phyloP scores from a whole-genome alignment of 768 basidiomycete genomes.

The Serendipita sp. region DNA sequence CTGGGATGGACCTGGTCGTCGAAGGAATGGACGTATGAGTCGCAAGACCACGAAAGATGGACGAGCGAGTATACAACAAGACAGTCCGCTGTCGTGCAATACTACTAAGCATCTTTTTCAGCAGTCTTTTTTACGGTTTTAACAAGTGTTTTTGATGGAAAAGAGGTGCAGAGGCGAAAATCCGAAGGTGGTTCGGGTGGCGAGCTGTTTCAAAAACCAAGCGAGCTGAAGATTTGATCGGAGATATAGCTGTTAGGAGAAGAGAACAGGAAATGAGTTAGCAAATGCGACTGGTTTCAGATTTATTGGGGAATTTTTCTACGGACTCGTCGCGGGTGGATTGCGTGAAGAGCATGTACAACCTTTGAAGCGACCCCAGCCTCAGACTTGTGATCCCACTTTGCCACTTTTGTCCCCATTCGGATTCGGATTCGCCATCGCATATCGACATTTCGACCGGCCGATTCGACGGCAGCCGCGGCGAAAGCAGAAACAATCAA shows the following conservation, averaged over 20 bases:
- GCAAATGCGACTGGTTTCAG: too few relatives aligned
- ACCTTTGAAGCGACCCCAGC: too few relatives aligned
- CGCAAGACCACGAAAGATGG: conserved; percentile 44
- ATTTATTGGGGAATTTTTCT: background rate
- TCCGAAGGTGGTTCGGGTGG: conserved; percentile 1
- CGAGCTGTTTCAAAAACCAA: conserved; percentile 22
- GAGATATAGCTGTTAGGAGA: conserved; percentile 54
- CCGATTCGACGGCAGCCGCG: too few relatives aligned
- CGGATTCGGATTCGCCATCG: too few relatives aligned
- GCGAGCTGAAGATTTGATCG: conserved; percentile 77
- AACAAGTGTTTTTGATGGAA: conserved; percentile 2
- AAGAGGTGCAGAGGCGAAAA: conserved; percentile 1
- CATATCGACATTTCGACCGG: too few relatives aligned
- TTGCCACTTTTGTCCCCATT: too few relatives aligned
- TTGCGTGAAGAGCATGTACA: conserved; percentile 61
- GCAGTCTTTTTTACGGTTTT: background rate
- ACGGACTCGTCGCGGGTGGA: conserved; percentile 81
- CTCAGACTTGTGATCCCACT: too few relatives aligned
- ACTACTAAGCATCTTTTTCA: conserved; percentile 4
- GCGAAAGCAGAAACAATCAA: too few relatives aligned
- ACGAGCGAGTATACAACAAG: conserved; percentile 39
- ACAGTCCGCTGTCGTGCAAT: conserved; percentile 22
- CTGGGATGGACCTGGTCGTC: conserved; percentile 35
- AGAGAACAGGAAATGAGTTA: too few relatives aligned
- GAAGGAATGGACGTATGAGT: conserved; percentile 35